phyloP scores from a whole-genome alignment of 768 basidiomycete species.

The Boletus vermiculosoides region DNA sequence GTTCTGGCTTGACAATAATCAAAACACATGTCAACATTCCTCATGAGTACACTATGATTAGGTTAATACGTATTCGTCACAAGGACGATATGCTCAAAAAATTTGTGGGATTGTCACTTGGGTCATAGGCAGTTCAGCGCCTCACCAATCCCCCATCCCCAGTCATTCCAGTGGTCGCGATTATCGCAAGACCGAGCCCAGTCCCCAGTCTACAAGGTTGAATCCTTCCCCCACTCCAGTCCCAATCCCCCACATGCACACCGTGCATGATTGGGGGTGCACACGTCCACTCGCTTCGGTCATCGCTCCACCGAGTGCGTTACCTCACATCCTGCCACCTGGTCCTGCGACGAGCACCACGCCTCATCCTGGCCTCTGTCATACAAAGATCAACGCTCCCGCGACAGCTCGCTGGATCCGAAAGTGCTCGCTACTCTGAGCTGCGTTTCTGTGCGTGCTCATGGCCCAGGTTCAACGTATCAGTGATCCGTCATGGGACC shows the following conservation, averaged over 20 bases:
- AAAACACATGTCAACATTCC: slow-evolving; percentile 28
- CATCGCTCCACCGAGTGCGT: slow-evolving; percentile 38
- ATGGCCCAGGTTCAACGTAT: slow-evolving; percentile 28
- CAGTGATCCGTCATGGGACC: slow-evolving; percentile 3
- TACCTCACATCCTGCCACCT: slow-evolving; percentile 25
- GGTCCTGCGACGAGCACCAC: slow-evolving; percentile 17
- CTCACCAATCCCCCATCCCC: slow-evolving; percentile 27
- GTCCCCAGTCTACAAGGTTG: slow-evolving; percentile 41
- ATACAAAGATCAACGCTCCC: slow-evolving; percentile 2
- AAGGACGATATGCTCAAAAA: slow-evolving; percentile 30
- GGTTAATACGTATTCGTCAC: slow-evolving; percentile 14
- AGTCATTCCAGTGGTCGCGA: slow-evolving; percentile 22
- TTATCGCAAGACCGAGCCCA: slow-evolving; percentile 19
- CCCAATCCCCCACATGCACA: slow-evolving; percentile 25
- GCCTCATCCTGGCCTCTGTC: not conserved
- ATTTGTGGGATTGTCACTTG: slow-evolving; percentile 25
- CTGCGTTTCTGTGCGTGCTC: slow-evolving; percentile 37
- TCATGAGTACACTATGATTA: too few relatives aligned
- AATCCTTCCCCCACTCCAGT: slow-evolving; percentile 40
- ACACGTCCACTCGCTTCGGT: slow-evolving; percentile 33
- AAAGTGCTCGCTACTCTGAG: slow-evolving; percentile 15
- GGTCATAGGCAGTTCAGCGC: slow-evolving; percentile 30
- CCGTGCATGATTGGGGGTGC: slow-evolving; percentile 25
- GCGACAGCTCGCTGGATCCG: slow-evolving; percentile 33
- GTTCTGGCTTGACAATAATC: slow-evolving; percentile 8